Evolutionary conservation across 106 monocot species (phyloP).

Genomic region (Chionographis japonica): DNA sequence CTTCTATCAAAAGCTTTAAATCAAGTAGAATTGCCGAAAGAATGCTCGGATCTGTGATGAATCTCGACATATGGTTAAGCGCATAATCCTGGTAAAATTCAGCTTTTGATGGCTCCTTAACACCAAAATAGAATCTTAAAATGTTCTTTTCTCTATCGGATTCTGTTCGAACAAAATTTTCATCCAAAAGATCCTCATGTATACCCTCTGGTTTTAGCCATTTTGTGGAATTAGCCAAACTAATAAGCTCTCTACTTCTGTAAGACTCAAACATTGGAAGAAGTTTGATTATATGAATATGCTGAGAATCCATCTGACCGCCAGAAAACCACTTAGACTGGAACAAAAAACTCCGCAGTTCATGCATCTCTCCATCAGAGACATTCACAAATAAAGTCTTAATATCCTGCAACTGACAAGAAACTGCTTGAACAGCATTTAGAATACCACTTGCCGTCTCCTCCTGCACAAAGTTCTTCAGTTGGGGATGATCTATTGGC

Average conservation of each 20-base stretch:
- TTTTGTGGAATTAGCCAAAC: conserved; percentile 61
- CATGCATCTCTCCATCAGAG: conserved; percentile 75
- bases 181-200: conserved; percentile 76
- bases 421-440: conserved; percentile 61
- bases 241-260: conserved; percentile 41
- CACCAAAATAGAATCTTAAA: conserved; percentile 48
- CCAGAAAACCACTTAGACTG: conserved; percentile 96
- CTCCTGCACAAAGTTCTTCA: conserved; percentile 76
- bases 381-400: conserved; percentile 48
- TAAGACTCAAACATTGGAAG: conserved; percentile 93
- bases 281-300: conserved; percentile 63
- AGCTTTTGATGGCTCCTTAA: conserved; percentile 60
- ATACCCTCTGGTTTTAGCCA: conserved; percentile 87
- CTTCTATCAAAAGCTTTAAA: conserved; percentile 59
- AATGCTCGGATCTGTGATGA: conserved; percentile 46
- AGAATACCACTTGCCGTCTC: conserved; percentile 75
- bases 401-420: conserved; percentile 34
- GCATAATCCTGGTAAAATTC: conserved; percentile 83
- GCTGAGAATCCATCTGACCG: conserved; percentile 35
- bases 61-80: conserved; percentile 54
- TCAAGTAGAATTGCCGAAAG: conserved; percentile 65
- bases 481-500: conserved; percentile 73
- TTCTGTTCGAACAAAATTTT: conserved; percentile 66
- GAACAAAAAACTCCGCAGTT: conserved; percentile 81
- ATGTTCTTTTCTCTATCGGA: conserved; percentile 78